Conservation (phyloP, 2,329 filamentous ascomycete genomes). For the Chaetothyriales sp. region DNA sequence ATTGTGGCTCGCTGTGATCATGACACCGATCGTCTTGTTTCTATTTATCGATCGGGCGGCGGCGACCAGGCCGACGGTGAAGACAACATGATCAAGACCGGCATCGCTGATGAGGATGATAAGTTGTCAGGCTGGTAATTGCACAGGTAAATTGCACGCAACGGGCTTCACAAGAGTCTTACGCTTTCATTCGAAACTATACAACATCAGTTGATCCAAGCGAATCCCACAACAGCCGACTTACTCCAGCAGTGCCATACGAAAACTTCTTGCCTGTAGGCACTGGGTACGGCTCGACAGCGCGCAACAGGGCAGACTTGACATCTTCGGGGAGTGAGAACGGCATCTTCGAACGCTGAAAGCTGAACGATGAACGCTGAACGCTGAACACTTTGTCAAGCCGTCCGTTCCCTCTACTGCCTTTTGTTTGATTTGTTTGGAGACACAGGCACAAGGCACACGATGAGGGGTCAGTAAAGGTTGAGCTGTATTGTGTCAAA, state of each 20-base stretch:
- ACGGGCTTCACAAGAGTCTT: no score
- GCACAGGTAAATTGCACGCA: no score
- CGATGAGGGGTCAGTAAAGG: not conserved
- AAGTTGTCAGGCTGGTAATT: slow-evolving; percentile 28
- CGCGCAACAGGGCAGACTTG: slow-evolving; percentile 28
- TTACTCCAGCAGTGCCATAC: slow-evolving; percentile 48
- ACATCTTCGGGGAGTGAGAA: not conserved
- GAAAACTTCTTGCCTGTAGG: slow-evolving; percentile 37
- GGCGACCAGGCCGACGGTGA: slow-evolving; percentile 79
- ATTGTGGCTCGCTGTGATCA: slow-evolving; percentile 93
- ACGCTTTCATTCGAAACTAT: slow-evolving; percentile 58
- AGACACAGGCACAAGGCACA: no score
- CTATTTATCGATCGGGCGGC: slow-evolving; percentile 79
- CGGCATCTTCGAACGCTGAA: not conserved
- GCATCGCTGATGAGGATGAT: slow-evolving; percentile 56
- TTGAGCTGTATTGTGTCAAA: not conserved
- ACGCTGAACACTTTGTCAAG: not conserved
- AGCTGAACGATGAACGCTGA: no score
- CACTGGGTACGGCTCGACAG: slow-evolving; percentile 35
- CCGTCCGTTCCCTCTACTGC: not conserved
- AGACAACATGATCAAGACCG: slow-evolving; percentile 46
- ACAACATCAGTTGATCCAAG: slow-evolving; percentile 12
- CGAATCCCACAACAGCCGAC: slow-evolving; percentile 19
- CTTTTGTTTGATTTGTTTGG: not conserved
- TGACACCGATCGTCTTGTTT: slow-evolving; percentile 83